Evolutionary conservation across 192 early-diverging fungal species (phyloP).

Genomic region (Backusella mclennaniae): DNA sequence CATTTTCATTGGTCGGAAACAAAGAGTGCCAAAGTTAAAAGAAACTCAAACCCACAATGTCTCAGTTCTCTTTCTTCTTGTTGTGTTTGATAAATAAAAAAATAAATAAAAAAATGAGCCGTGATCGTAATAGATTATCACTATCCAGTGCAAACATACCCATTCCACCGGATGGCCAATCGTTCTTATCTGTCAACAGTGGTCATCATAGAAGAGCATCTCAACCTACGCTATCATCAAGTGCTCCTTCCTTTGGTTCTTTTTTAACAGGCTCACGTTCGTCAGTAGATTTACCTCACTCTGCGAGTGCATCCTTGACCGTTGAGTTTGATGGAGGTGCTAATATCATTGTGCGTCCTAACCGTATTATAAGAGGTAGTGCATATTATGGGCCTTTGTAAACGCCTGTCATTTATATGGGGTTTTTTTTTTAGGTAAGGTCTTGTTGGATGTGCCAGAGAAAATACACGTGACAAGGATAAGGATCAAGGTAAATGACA

Average conservation of each 20-base stretch:
- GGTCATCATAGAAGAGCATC: background rate
- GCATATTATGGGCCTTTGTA: background rate
- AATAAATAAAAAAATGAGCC: background rate
- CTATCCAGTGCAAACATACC: background rate
- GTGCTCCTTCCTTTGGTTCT: conserved; percentile 12
- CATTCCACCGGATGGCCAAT: background rate
- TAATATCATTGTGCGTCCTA: conserved; percentile 36
- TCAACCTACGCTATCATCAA: conserved; percentile 8
- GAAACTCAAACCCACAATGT: background rate
- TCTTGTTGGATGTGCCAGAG: conserved; percentile 28
- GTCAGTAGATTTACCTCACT: background rate
- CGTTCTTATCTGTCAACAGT: background rate
- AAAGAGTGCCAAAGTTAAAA: background rate
- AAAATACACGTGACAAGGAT: conserved; percentile 33
- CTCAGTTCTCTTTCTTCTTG: background rate
- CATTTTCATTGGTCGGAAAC: background rate
- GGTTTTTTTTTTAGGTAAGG: conserved; percentile 22
- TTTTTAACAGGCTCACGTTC: background rate
- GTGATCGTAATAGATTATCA: background rate
- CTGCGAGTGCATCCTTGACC: background rate
- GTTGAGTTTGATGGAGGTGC: conserved; percentile 38
- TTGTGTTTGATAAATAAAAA: background rate
- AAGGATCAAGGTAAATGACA: conserved; percentile 31
- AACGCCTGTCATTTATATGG: background rate
- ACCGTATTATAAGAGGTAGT: conserved; percentile 38